Conservation (phyloP, 2,329 filamentous ascomycete species). For the Claviceps africana region DNA sequence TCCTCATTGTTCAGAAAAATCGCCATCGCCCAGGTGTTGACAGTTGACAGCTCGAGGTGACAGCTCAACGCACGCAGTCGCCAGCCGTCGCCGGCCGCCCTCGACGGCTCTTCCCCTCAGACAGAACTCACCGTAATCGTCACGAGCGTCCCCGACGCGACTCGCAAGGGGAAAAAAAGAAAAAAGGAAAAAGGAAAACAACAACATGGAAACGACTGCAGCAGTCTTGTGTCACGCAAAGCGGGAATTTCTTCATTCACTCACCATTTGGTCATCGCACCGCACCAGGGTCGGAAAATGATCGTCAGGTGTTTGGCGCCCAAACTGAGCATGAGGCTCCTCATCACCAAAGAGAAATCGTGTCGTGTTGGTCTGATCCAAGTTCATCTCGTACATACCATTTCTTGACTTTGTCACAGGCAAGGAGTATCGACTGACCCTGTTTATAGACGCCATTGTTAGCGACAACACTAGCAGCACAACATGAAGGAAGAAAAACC, state of each 20-base stretch:
- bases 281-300: slow-evolving; percentile 75
- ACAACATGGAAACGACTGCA: not conserved
- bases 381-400: slow-evolving; percentile 50
- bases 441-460: slow-evolving; percentile 23
- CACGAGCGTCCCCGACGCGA: not conserved
- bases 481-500: not conserved
- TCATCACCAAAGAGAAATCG: slow-evolving; percentile 79
- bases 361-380: slow-evolving; percentile 75
- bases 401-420: slow-evolving; percentile 62
- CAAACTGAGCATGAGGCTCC: slow-evolving; percentile 36
- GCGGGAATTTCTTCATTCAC: slow-evolving; percentile 9
- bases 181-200: not conserved
- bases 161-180: too few species aligned
- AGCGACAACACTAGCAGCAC: not conserved
- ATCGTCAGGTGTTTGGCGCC: slow-evolving; percentile 55
- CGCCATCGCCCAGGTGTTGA: not conserved
- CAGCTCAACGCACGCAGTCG: not conserved
- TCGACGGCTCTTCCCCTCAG: not conserved
- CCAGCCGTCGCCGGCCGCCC: slow-evolving; percentile 1
- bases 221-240: not conserved
- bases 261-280: slow-evolving; percentile 44
- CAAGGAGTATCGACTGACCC: slow-evolving; percentile 86
- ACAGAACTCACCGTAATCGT: not conserved
- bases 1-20: not conserved
- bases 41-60: not conserved